phyloP scores from a whole-genome alignment of 176 grass and related monocot species.

The Bromus sterilis region DNA sequence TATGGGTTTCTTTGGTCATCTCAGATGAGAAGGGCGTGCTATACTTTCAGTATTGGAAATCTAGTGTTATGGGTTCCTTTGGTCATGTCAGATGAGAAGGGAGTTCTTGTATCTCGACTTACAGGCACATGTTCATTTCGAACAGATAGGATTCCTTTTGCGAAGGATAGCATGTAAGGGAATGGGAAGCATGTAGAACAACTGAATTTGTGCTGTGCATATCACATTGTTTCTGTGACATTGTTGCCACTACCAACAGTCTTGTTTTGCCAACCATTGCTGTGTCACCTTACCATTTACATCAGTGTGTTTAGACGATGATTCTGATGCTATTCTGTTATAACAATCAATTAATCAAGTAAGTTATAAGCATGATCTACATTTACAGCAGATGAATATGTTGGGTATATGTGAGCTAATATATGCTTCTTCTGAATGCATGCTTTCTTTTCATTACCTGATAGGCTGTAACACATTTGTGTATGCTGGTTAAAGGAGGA shows the following conservation, averaged over 20 bases:
- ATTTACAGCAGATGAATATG: neutral
- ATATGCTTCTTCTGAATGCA: neutral
- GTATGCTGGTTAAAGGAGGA: neutral
- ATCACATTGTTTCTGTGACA: neutral
- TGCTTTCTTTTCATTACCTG: neutral
- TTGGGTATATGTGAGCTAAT: neutral
- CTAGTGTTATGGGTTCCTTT: neutral
- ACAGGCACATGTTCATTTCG: slow-evolving; percentile 13
- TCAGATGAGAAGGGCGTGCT: slow-evolving; percentile 1
- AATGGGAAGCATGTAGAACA: neutral
- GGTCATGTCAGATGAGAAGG: neutral
- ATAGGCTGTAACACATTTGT: neutral
- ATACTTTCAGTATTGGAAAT: slow-evolving; percentile 9
- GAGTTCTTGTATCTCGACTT: slow-evolving; percentile 15
- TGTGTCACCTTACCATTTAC: neutral
- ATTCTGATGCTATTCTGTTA: neutral
- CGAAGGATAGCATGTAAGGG: neutral
- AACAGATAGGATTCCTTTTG: neutral
- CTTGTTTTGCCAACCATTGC: neutral
- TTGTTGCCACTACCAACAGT: neutral
- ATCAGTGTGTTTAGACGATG: neutral
- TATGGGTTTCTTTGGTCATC: neutral
- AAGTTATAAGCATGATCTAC: neutral
- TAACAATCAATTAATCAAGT: neutral
- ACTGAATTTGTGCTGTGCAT: neutral